A percentile compares a stretch with the other conserved stretches of the same genome.
Conservation (phyloP, 805 yeast genomes). For the Starmerella ratchasimensis region DNA sequence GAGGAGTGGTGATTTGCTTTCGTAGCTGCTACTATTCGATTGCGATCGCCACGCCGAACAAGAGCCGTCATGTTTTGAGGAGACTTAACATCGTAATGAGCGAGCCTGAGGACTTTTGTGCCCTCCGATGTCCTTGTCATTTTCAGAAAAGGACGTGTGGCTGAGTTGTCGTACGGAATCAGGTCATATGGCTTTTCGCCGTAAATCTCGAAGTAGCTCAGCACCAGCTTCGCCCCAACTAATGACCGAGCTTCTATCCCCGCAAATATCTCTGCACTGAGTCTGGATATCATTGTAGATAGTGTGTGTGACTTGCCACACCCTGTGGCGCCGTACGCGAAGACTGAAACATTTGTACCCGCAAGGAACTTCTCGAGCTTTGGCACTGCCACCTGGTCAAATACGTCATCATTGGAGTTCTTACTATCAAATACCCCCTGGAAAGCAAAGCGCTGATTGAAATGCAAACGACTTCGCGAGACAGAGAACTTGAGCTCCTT, state of each 20-base stretch:
- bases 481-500: background rate
- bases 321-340: slow-evolving; percentile 93
- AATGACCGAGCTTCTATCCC: background rate
- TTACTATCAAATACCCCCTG: slow-evolving; percentile 41
- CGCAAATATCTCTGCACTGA: slow-evolving; percentile 50
- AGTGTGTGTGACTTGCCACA: slow-evolving; percentile 95
- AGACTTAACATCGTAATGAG: slow-evolving; percentile 41
- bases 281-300: slow-evolving; percentile 63
- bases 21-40: slow-evolving; percentile 69
- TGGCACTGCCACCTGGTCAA: slow-evolving; percentile 51
- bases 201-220: slow-evolving; percentile 65
- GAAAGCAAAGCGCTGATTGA: background rate
- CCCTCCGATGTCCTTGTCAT: background rate
- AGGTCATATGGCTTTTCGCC: slow-evolving; percentile 80
- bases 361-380: slow-evolving; percentile 41
- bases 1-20: slow-evolving; percentile 85
- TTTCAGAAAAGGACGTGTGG: background rate
- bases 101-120: slow-evolving; percentile 48
- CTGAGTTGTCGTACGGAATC: slow-evolving; percentile 37
- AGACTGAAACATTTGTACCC: slow-evolving; percentile 80
- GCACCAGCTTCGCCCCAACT: background rate
- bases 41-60: slow-evolving; percentile 12
- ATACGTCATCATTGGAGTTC: slow-evolving; percentile 56
- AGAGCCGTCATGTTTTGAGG: slow-evolving; percentile 21
- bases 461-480: background rate